Conservation (phyloP, 2,329 filamentous ascomycete species). For the Phyllachora maydis region DNA sequence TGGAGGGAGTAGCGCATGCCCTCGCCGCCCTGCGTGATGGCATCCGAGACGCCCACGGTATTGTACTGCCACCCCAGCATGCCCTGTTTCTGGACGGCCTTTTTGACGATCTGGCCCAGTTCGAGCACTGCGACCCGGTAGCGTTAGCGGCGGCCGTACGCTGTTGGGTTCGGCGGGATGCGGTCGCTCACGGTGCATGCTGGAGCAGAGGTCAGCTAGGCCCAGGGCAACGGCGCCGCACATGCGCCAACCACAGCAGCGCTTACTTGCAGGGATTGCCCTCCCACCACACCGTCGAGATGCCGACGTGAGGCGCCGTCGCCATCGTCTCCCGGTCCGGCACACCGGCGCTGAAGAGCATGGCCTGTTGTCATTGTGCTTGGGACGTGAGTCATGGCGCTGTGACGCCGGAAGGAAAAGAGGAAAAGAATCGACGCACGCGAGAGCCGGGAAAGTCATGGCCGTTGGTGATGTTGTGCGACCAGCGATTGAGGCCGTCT, state of each 20-base stretch:
- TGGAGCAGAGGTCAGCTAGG: too few relatives aligned
- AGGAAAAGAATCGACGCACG: slow-evolving; percentile 21
- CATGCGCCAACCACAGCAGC: slow-evolving; percentile 33
- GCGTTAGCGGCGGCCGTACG: too few relatives aligned
- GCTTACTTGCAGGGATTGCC: slow-evolving; percentile 97
- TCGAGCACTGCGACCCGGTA: too few relatives aligned
- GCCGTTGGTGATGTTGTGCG: slow-evolving; percentile 56
- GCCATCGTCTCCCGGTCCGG: slow-evolving; percentile 72
- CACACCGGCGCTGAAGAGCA: slow-evolving; percentile 87
- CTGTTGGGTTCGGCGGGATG: too few relatives aligned
- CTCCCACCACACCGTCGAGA: slow-evolving; percentile 93
- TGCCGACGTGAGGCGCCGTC: slow-evolving; percentile 72
- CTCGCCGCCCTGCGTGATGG: slow-evolving; percentile 88
- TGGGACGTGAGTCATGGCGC: not conserved
- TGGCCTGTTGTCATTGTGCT: slow-evolving; percentile 53
- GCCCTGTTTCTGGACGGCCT: slow-evolving; percentile 54
- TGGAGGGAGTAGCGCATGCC: slow-evolving; percentile 91
- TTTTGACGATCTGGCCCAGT: slow-evolving; percentile 73
- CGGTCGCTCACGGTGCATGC: too few relatives aligned
- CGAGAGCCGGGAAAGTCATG: slow-evolving; percentile 89
- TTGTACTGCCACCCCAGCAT: slow-evolving; percentile 95
- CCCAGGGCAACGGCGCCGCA: not conserved
- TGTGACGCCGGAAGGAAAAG: too few relatives aligned
- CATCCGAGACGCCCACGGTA: slow-evolving; percentile 73
- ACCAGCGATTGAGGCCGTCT: slow-evolving; percentile 61